Base-by-base conservation (phyloP, 2,329 filamentous ascomycete genomes). In the Scedosporium dehoogii region DNA sequence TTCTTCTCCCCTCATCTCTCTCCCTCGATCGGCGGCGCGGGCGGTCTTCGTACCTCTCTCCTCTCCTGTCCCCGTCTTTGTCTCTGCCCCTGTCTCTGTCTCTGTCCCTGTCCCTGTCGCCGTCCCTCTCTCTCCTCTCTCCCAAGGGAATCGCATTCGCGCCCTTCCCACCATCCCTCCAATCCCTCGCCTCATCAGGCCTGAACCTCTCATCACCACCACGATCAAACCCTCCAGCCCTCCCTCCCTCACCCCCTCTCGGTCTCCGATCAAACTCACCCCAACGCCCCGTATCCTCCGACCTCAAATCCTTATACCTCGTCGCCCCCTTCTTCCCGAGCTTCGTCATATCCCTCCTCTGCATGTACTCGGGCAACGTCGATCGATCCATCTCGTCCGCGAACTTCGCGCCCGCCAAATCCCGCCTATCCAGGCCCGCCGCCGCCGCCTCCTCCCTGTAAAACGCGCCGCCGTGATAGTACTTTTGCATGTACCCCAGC, bases 381-480 rank as follows among this genome's bases (percentile, higher is more conserved):
- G 94, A 90, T 56, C 91, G 87, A 70, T 96, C 91, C 64, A 93
- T 85, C 65, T 97, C 91, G 72, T 97, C 93, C 59, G 83, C 86
- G 68, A 94, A 96, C 59, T 84, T 80, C 2, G 88, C 84, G 14
- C 92, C 92, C 85, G 96, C 96, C 66, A 97, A 81, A 71, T 97
- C 90, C 57, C 94, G 82, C 70, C 87, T 83, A 66, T 90, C 86
- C 56, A 97, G 78, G 0, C 91, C 90, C 65, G 90, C 85, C 16
- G 85, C 85, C 68, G 87, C 85, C 60, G 87, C 82, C 68, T 96
- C 90, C 60, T 92, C 91, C 67, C 89, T 89, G 79, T 91, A 97
- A 78, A 97, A 99, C 16, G 94, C 94, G 58, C 94, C 94, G 76
- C 92, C 93, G 80, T 99, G 94, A 75, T 91, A 92, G 77, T 97